Conservation (phyloP, 2,329 filamentous ascomycete genomes). For the Colletotrichum sp. region DNA sequence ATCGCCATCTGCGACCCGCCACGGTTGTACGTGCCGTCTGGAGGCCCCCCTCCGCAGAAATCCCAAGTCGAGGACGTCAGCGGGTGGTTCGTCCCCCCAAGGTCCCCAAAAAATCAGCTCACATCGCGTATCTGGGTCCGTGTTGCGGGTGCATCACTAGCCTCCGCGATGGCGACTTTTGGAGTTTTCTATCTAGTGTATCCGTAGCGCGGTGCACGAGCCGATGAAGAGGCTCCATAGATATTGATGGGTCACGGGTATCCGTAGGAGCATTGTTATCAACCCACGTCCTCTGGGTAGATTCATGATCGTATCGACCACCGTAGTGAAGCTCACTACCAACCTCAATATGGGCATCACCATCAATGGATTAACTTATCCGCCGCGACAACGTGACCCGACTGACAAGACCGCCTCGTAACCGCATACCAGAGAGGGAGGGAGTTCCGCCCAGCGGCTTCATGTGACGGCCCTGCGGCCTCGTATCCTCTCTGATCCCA, state of each 20-base stretch:
- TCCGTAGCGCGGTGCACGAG: neutral
- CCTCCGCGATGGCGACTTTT: neutral
- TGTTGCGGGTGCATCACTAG: slow-evolving; percentile 3
- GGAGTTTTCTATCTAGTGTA: neutral
- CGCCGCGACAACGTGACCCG: neutral
- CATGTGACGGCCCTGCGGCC: slow-evolving; percentile 9
- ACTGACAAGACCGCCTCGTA: neutral
- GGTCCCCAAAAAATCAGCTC: neutral
- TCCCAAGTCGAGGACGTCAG: slow-evolving; percentile 6
- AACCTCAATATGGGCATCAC: neutral
- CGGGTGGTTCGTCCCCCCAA: neutral
- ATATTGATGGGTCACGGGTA: neutral
- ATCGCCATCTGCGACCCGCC: neutral
- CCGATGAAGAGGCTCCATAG: neutral
- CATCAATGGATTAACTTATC: neutral
- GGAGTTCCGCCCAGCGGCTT: neutral
- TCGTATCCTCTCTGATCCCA: neutral
- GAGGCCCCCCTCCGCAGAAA: neutral
- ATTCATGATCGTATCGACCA: no score
- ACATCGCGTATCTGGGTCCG: slow-evolving; percentile 4
- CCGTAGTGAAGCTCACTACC: neutral
- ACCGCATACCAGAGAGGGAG: neutral
- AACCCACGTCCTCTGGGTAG: no score
- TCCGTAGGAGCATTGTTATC: neutral
- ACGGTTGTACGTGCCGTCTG: neutral